Conservation (phyloP, 495 filamentous ascomycete genomes). For the Xylaria acuta region DNA sequence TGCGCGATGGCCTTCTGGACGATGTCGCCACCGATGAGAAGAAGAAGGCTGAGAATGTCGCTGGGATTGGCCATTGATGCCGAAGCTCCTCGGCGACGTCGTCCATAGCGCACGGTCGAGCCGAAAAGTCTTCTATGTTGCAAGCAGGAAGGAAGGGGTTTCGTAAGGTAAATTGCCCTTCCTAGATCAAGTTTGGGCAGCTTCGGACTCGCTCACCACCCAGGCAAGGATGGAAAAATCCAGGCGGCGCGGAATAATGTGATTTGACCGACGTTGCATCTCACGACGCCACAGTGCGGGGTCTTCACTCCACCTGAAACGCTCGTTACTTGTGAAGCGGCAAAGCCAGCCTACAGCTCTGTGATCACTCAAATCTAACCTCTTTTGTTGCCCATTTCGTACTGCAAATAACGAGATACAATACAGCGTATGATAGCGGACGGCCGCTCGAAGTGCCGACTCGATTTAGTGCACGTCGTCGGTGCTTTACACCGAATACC, state of each 20-base stretch:
- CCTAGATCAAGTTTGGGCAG: background rate
- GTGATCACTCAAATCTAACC: background rate
- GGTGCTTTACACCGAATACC: background rate
- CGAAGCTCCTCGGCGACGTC: background rate
- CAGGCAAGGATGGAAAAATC: no score
- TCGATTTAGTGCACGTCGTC: background rate
- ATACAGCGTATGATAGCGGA: background rate
- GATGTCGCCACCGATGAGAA: conserved; percentile 58
- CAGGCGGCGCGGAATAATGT: no score
- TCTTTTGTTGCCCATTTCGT: background rate
- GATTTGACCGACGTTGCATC: background rate
- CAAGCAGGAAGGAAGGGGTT: background rate
- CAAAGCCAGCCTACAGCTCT: background rate
- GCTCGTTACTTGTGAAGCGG: background rate
- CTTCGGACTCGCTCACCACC: background rate
- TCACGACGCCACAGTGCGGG: background rate
- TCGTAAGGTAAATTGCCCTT: background rate
- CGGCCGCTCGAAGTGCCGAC: background rate
- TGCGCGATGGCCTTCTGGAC: conserved; percentile 57
- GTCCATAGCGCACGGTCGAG: background rate
- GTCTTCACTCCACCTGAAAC: background rate
- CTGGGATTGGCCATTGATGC: background rate
- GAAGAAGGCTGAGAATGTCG: conserved; percentile 48
- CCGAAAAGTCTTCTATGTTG: background rate
- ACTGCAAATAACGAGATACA: background rate